Evolutionary conservation across 768 basidiomycete species (phyloP).

Genomic region (Trametes punicea): DNA sequence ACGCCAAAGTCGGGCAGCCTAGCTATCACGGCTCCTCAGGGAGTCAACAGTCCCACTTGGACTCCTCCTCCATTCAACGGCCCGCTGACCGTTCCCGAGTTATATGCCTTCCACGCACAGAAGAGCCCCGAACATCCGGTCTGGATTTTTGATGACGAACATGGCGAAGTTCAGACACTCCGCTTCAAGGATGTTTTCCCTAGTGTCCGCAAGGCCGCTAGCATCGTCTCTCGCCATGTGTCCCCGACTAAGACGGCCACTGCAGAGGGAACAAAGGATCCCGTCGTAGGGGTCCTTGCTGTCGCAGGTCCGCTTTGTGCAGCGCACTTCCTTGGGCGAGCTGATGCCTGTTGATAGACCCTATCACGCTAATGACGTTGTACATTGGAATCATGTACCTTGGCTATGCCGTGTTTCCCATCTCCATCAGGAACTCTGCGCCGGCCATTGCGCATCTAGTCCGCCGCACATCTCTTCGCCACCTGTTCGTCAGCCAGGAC

Average conservation of each 20-base stretch:
- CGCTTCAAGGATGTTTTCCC: constrained; percentile 26
- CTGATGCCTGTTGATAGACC: constrained; percentile 19
- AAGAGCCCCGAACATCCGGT: constrained; percentile 34
- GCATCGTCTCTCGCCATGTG: constrained; percentile 3
- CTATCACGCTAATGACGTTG: constrained; percentile 15
- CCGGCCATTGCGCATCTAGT: constrained; percentile 37
- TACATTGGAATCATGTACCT: constrained; percentile 22
- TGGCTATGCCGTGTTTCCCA: constrained; percentile 30
- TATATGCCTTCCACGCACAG: constrained; percentile 35
- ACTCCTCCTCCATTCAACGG: constrained; percentile 33
- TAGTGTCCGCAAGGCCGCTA: constrained; percentile 29
- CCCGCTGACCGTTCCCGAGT: constrained; percentile 32
- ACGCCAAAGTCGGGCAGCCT: too few species aligned
- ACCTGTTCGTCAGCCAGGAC: constrained; percentile 26
- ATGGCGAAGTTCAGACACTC: constrained; percentile 17
- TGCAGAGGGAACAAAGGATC: neutral
- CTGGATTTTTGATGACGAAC: constrained; percentile 26
- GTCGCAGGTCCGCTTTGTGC: neutral
- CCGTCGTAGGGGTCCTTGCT: constrained; percentile 27
- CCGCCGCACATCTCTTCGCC: constrained; percentile 18
- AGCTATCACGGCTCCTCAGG: too few species aligned
- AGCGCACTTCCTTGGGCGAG: too few species aligned
- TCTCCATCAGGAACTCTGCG: constrained; percentile 35
- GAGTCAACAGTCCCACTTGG: constrained; percentile 27
- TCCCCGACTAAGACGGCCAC: neutral